Percentiles rank a stretch among this genome's conserved stretches.
These are phyloP conservation scores for Mortierella sp. DNA, from an alignment of 371 early-diverging fungal species.

Conservation along the genomic window DNA sequence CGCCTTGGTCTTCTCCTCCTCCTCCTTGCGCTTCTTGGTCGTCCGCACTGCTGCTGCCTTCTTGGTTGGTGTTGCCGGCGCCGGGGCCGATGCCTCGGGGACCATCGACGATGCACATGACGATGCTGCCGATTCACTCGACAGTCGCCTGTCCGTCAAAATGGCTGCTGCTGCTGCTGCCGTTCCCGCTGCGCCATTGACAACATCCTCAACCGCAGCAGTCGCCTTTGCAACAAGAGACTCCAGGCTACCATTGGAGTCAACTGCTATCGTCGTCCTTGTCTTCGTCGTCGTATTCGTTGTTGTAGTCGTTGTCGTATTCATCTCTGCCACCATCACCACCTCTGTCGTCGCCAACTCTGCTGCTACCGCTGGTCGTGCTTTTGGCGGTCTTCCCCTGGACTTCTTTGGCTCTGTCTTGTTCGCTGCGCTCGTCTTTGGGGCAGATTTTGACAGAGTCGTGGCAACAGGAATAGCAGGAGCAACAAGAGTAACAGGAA, in stretches of 20 bases:
- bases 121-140: not conserved
- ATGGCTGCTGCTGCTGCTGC: too few species aligned
- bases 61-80: constrained; percentile 24
- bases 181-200: not conserved
- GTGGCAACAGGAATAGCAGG: not conserved
- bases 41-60: constrained; percentile 10
- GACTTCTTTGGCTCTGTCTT: not conserved
- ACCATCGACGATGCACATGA: not conserved
- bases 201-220: not conserved
- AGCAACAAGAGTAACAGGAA: not conserved
- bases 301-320: too few species aligned
- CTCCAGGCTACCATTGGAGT: not conserved
- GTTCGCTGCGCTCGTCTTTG: not conserved
- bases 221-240: not conserved
- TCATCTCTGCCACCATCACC: too few species aligned
- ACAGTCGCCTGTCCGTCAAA: not conserved
- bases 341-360: not conserved
- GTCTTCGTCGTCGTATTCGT: not conserved
- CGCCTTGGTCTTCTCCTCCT: constrained; percentile 9
- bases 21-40: constrained; percentile 15
- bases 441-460: not conserved
- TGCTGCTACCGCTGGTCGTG: not conserved
- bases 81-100: not conserved
- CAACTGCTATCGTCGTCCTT: not conserved
- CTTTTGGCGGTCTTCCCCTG: constrained; percentile 5